A percentile compares a stretch with the other conserved stretches of the same genome.
phyloP scores from a whole-genome alignment of 352 stramenopile genomes.

The Peronospora tabacina region DNA sequence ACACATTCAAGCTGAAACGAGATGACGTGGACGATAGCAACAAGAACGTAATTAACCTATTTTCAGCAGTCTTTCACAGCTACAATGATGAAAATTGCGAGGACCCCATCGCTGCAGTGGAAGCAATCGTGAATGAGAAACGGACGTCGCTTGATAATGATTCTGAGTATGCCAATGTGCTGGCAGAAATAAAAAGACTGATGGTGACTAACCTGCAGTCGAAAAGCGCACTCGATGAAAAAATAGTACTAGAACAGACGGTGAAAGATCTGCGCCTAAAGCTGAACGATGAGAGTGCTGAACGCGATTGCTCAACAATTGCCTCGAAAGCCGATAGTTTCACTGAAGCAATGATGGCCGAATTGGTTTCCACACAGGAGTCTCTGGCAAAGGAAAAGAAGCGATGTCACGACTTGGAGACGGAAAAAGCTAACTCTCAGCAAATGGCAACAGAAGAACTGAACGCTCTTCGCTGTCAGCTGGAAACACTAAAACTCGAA shows the following conservation, averaged over 20 bases:
- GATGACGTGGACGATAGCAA: constrained; percentile 7
- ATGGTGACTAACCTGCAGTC: constrained; percentile 19
- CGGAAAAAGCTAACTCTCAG: constrained; percentile 17
- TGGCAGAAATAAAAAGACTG: constrained; percentile 29
- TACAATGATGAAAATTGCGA: constrained; percentile 19
- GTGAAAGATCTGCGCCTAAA: constrained; percentile 31
- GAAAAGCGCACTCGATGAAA: constrained; percentile 27
- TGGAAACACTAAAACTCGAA: constrained; percentile 23
- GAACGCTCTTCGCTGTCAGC: constrained; percentile 19
- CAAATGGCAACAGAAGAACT: constrained; percentile 32
- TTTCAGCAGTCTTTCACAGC: constrained; percentile 28
- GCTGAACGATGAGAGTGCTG: background rate
- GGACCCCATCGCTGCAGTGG: constrained; percentile 13
- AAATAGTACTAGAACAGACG: constrained; percentile 38
- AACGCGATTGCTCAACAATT: constrained; percentile 14
- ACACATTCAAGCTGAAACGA: constrained; percentile 3
- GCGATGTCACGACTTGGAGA: constrained; percentile 15
- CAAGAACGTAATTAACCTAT: constrained; percentile 28
- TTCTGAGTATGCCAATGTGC: constrained; percentile 22
- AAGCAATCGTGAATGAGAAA: constrained; percentile 24
- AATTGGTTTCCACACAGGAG: constrained; percentile 19
- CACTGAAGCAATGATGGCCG: constrained; percentile 13
- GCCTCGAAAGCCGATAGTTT: background rate
- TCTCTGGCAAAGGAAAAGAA: constrained; percentile 17
- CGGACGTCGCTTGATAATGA: constrained; percentile 12